These are phyloP conservation scores for Phaeoacremonium minimum DNA, from an alignment of 2,329 filamentous ascomycete species.

Conservation along the genomic window DNA sequence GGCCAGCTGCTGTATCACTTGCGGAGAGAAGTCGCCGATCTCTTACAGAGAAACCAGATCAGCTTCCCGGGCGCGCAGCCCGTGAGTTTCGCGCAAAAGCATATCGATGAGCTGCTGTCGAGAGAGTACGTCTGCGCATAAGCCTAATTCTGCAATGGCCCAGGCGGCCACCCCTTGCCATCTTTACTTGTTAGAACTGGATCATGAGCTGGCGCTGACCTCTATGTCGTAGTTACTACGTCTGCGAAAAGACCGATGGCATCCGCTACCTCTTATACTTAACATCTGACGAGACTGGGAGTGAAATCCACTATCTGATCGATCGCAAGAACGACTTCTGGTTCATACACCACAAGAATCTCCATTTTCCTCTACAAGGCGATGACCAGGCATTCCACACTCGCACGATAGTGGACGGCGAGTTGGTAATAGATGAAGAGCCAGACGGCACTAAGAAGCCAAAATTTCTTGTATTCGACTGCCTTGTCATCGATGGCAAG, in stretches of 20 bases:
- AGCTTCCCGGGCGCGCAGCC: conserved; percentile 90
- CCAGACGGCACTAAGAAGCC: conserved; percentile 64
- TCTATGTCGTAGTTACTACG: conserved; percentile 65
- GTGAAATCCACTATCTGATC: conserved; percentile 84
- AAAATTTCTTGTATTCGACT: conserved; percentile 91
- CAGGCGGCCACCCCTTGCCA: background rate
- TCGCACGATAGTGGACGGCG: conserved; percentile 83
- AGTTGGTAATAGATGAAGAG: conserved; percentile 82
- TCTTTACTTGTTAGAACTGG: too few relatives aligned
- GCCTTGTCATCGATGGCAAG: conserved; percentile 74
- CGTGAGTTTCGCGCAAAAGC: conserved; percentile 80
- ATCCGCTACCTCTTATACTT: conserved; percentile 94
- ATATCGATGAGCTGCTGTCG: conserved; percentile 75
- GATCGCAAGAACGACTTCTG: conserved; percentile 98
- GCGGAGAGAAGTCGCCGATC: conserved; percentile 66
- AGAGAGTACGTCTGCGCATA: conserved; percentile 57
- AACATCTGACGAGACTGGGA: conserved; percentile 55
- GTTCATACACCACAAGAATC: conserved; percentile 62
- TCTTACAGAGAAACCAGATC: conserved; percentile 66
- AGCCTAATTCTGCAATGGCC: background rate
- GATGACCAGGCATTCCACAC: conserved; percentile 67
- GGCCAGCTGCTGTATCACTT: conserved; percentile 56
- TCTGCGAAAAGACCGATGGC: conserved; percentile 97
- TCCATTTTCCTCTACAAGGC: conserved; percentile 76
- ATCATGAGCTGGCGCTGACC: conserved; percentile 9